Base-by-base conservation (phyloP, 805 yeast genomes). In the Candida xyloterini region DNA sequence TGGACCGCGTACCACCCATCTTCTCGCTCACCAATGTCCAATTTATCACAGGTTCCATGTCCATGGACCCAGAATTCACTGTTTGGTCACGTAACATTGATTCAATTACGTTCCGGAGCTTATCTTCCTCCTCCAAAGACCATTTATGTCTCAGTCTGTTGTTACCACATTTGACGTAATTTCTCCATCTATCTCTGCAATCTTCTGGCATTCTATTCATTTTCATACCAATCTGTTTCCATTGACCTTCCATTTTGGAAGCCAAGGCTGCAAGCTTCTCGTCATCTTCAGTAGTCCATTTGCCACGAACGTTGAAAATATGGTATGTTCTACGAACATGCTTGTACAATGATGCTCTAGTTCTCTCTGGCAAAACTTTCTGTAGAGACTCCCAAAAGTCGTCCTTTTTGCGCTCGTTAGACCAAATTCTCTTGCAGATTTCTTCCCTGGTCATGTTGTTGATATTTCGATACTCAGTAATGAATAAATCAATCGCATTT, bases 151-250 rank as follows among this genome's bases (percentile, higher is more conserved):
- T 73, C 7, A 80, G 78, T 48, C 97, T 71, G 39, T 76, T 76
- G 13, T 70, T 70, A 16, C 97, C 97, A 67, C 97, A 91, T 61
- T 90, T 90, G 47, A 90, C 84, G 58, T 90, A 91, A 59, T 91
- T 91, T 62, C 98, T 73, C 95, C 95, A 91, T 52, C 98, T 73
- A 60, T 91, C 98, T 52, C 98, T 74, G 62, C 97, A 90, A 64
- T 91, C 98, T 57, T 91, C 98, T 0, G 98, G 97, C 98, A 91
- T 91, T 54, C 98, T 71, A 10, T 85, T 87, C 77, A 91, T 70
- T 7, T 69, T 67, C 38, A 73, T 73, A 7, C 97, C 97, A 44
- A 91, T 85, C 28, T 71, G 69, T 51, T 87, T 87, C 98, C 98
- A 91, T 56, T 84, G 88, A 13, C 93, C 88, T 43, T 81, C 87